A percentile compares a stretch with the other conserved stretches of the same genome.
Evolutionary conservation across 1,284 basidiomycete genomes (phyloP).

Genomic region (Ceratobasidium theobromae): DNA sequence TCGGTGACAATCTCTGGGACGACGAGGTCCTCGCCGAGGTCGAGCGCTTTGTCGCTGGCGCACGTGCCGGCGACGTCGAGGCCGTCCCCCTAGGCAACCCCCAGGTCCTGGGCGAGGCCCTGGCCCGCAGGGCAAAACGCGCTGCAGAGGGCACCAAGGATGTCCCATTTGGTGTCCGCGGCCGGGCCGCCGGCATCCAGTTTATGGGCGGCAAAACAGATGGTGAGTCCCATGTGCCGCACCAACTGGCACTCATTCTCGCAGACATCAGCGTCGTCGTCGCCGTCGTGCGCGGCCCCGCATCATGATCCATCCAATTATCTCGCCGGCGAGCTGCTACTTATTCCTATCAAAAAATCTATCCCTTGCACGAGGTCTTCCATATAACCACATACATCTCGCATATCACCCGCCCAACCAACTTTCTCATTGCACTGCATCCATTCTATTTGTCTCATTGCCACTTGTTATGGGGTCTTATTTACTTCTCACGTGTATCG

Average conservation of each 20-base stretch:
- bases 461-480: not conserved
- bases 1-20: slow-evolving; percentile 95
- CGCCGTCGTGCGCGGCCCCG: slow-evolving; percentile 42
- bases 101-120: slow-evolving; percentile 31
- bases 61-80: slow-evolving; percentile 40
- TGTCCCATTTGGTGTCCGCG: slow-evolving; percentile 23
- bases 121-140: slow-evolving; percentile 57
- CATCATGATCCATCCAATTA: too few relatives aligned
- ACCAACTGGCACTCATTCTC: not conserved
- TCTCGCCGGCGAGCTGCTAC: too few relatives aligned
- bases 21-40: slow-evolving; percentile 92
- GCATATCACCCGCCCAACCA: not conserved
- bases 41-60: slow-evolving; percentile 56
- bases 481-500: slow-evolving; percentile 15
- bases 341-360: too few relatives aligned
- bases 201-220: slow-evolving; percentile 76
- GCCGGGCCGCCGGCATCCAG: slow-evolving; percentile 48
- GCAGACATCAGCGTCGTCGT: slow-evolving; percentile 61
- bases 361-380: not conserved
- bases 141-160: slow-evolving; percentile 35
- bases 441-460: not conserved
- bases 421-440: not conserved
- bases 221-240: slow-evolving; percentile 50
- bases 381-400: not conserved
- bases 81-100: slow-evolving; percentile 52